Evolutionary conservation across 2,329 filamentous ascomycete species (phyloP).

Genomic region (Fusarium virguliforme): DNA sequence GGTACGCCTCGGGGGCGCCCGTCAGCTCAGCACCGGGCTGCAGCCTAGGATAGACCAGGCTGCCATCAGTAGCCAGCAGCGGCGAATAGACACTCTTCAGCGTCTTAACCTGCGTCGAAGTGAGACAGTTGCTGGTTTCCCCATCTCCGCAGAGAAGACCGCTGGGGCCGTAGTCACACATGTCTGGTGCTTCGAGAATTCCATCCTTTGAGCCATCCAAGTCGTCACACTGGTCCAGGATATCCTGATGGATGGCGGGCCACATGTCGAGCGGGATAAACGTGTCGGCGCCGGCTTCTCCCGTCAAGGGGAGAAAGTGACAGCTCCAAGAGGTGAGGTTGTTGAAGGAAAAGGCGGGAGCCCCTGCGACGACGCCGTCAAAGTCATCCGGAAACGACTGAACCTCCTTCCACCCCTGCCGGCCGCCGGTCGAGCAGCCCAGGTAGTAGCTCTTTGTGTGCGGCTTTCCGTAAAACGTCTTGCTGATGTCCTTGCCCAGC

Average conservation of each 20-base stretch:
- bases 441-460: constrained; percentile 68
- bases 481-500: constrained; percentile 64
- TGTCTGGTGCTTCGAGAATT: constrained; percentile 64
- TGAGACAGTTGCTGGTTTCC: constrained; percentile 51
- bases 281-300: constrained; percentile 7
- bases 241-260: constrained; percentile 60
- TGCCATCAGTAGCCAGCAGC: neutral
- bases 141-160: constrained; percentile 61
- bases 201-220: constrained; percentile 65
- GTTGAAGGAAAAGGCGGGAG: constrained; percentile 64
- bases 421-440: constrained; percentile 74
- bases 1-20: neutral
- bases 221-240: constrained; percentile 65
- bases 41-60: neutral
- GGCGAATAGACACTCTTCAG: neutral
- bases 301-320: constrained; percentile 8
- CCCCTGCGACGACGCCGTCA: constrained; percentile 64
- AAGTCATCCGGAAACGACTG: constrained; percentile 71
- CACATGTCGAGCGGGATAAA: constrained; percentile 55
- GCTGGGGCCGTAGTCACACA: constrained; percentile 62
- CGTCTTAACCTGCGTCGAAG: constrained; percentile 19
- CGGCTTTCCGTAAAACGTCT: constrained; percentile 62
- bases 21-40: neutral
- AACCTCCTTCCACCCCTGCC: constrained; percentile 70
- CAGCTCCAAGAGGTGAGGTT: constrained; percentile 59